Evolutionary conservation across 2,329 filamentous ascomycete species (phyloP), one percentile per base, ranked within the genome.

Genomic region (Westerdykella aurantiaca): DNA sequence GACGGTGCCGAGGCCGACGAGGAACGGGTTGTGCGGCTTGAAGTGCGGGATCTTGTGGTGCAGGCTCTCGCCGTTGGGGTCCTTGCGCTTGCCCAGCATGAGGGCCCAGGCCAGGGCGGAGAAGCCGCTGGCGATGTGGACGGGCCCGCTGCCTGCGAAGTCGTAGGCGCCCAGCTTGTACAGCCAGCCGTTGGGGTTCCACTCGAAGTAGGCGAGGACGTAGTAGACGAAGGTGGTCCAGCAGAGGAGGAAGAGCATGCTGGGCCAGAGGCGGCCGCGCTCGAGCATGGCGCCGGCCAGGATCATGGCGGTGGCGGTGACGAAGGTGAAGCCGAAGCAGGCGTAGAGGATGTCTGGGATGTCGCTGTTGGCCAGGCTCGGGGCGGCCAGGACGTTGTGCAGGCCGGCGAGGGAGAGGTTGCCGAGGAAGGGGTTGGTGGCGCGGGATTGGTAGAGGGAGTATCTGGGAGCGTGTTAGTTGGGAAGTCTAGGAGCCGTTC

Each of bases 91-190:
- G 46, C 85, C 85, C 44, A 88, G 76, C 73, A 88, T 85, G 47
- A 87, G 69, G 16, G 81, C 81, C 72, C 87, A 86, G 34, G 85
- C 84, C 34, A 88, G 77, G 10, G 84, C 84, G 16, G 82, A 80
- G 45, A 82, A 81, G 31, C 85, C 84, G 1, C 81, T 85, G 16
- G 82, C 78, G 58, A 88, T 85, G 68, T 88, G 85, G 16, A 88
- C 85, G 31, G 85, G 84, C 11, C 83, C 85, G 37, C 83, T 84
- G 37, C 85, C 85, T 29, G 85, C 84, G 56, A 87, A 88, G 66
- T 88, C 85, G 53, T 86, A 78, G 21, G 81, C 79, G 38, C 82
- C 82, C 34, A 88, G 75, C 16, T 77, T 76, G 67, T 75, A 82
- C 22, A 86, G 75, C 83, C 84, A 88, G 38, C 85, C 85, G 49